These are phyloP conservation scores for Colletotrichum horii DNA, from an alignment of 2,329 filamentous ascomycete genomes.

Conservation along the genomic window DNA sequence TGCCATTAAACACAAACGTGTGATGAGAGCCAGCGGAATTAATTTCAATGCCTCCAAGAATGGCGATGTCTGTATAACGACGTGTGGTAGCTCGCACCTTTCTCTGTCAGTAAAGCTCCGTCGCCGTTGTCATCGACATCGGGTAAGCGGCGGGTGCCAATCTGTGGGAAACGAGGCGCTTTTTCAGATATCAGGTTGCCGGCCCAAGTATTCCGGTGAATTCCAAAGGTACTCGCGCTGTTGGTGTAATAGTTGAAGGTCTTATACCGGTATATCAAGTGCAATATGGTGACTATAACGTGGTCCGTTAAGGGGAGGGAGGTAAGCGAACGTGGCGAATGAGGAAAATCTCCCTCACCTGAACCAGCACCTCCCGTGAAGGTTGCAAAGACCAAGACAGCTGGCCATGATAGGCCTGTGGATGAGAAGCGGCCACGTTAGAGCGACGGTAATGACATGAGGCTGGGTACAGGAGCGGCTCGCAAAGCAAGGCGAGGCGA, in stretches of 20 bases:
- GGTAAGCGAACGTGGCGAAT: constrained; percentile 8
- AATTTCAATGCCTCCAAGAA: not conserved
- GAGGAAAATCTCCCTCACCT: not conserved
- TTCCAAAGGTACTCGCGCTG: not conserved
- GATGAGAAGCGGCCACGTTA: not conserved
- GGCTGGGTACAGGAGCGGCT: not conserved
- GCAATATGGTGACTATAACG: constrained; percentile 9
- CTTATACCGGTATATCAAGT: constrained; percentile 10
- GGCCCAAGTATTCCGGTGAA: not conserved
- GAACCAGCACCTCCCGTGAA: not conserved
- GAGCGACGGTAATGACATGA: not conserved
- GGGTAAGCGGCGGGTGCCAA: constrained; percentile 16
- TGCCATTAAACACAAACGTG: not conserved
- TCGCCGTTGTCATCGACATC: not conserved
- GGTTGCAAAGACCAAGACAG: not conserved
- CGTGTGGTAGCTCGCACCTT: not conserved
- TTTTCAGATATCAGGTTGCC: not conserved
- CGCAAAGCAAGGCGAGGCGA: not conserved
- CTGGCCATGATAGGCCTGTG: not conserved
- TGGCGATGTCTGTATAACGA: not conserved
- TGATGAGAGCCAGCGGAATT: not conserved
- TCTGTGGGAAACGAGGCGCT: not conserved
- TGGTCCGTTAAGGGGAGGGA: not conserved
- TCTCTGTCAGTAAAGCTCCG: not conserved
- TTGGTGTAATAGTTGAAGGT: not conserved